These are phyloP conservation scores for Letharia columbiana DNA, from an alignment of 495 filamentous ascomycete species.

Conservation along the genomic window DNA sequence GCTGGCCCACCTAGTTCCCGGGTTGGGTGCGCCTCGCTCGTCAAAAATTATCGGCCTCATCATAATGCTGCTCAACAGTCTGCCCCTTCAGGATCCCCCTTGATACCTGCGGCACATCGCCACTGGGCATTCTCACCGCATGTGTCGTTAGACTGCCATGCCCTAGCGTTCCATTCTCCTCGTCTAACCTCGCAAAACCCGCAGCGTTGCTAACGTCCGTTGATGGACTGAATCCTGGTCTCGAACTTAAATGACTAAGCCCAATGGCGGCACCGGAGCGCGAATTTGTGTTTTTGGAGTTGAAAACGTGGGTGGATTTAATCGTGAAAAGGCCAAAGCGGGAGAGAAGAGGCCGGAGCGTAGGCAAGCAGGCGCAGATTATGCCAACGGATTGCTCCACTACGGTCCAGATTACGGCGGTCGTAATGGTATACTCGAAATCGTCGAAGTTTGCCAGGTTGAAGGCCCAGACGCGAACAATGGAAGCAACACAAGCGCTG, in stretches of 20 bases:
- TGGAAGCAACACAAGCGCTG: conserved; percentile 39
- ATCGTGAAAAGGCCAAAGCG: conserved; percentile 29
- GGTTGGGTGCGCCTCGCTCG: no score
- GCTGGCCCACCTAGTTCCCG: no score
- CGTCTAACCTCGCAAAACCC: background rate
- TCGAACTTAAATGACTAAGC: background rate
- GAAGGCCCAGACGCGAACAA: conserved; percentile 49
- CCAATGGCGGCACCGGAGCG: conserved; percentile 1
- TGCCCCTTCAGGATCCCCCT: conserved; percentile 1
- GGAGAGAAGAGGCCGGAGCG: conserved; percentile 45
- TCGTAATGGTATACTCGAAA: conserved; percentile 42
- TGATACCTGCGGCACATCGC: background rate
- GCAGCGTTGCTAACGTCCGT: background rate
- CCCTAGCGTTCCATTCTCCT: background rate
- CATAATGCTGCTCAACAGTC: background rate
- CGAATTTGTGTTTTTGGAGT: background rate
- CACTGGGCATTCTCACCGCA: background rate
- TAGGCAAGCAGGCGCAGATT: conserved; percentile 50
- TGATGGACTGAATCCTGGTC: background rate
- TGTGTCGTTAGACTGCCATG: background rate
- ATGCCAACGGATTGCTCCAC: conserved; percentile 50
- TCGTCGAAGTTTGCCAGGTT: conserved; percentile 43
- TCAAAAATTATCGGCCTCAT: conserved; percentile 1
- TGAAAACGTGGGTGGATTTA: conserved; percentile 24
- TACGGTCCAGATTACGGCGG: conserved; percentile 49